Evolutionary conservation across 345 rosid genomes (phyloP).

Genomic region (Gossypium stocksii): DNA sequence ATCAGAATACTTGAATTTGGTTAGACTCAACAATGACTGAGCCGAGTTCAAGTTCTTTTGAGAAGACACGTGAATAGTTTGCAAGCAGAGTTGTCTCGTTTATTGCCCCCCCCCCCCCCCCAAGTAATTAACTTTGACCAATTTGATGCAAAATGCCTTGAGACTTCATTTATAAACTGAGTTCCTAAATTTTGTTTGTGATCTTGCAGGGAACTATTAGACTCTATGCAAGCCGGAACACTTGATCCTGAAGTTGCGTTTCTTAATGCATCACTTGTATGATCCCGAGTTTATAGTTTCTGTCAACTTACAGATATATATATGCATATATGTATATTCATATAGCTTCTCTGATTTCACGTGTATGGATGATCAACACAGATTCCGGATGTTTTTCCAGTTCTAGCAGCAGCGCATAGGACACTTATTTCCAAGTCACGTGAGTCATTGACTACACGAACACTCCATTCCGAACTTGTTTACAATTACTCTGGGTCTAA

Average conservation of each 20-base stretch:
- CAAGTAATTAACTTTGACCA: background rate
- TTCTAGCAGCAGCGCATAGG: conserved; percentile 86
- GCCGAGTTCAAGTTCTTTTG: background rate
- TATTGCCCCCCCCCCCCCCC: no score
- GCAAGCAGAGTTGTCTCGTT: background rate
- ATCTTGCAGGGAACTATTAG: conserved; percentile 57
- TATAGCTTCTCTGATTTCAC: background rate
- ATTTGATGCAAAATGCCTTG: background rate
- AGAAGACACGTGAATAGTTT: background rate
- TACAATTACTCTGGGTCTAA: conserved; percentile 88
- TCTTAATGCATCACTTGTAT: conserved; percentile 80
- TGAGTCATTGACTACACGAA: conserved; percentile 68
- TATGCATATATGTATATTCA: no score
- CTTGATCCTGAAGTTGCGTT: conserved; percentile 80
- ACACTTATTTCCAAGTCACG: conserved; percentile 64
- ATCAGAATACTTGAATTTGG: background rate
- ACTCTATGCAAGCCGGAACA: conserved; percentile 66
- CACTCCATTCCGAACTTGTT: conserved; percentile 93
- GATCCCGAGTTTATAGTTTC: conserved; percentile 20
- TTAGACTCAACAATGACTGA: background rate
- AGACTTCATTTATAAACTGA: background rate
- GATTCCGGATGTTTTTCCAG: conserved; percentile 83
- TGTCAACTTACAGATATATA: background rate
- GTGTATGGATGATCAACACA: conserved; percentile 21
- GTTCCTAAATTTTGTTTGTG: background rate